Evolutionary conservation across 257 asterid genomes (phyloP).

Genomic region (Hygrophila difformis): DNA sequence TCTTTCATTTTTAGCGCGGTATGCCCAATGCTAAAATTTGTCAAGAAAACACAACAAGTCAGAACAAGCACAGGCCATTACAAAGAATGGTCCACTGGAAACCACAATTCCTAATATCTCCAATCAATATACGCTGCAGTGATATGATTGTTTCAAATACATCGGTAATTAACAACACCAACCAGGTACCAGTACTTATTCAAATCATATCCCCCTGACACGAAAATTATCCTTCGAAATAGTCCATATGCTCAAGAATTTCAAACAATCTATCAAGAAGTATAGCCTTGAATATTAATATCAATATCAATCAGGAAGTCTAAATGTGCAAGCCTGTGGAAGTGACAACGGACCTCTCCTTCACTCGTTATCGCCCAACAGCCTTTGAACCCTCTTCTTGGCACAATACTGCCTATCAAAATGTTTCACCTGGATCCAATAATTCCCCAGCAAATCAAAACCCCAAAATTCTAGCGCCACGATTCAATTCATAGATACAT

Average conservation of each 20-base stretch:
- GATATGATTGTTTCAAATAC: too few species aligned
- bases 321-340: constrained; percentile 63
- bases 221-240: too few species aligned
- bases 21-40: too few species aligned
- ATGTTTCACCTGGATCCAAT: constrained; percentile 65
- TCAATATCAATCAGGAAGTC: constrained; percentile 28
- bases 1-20: too few species aligned
- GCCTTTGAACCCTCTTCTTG: constrained; percentile 78
- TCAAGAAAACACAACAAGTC: too few species aligned
- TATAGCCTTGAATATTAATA: neutral
- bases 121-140: too few species aligned
- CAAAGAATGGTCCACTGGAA: too few species aligned
- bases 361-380: constrained; percentile 73
- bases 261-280: neutral
- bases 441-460: neutral
- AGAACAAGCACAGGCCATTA: too few species aligned
- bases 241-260: neutral
- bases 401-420: constrained; percentile 91
- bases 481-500: too few species aligned
- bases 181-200: too few species aligned
- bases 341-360: constrained; percentile 96
- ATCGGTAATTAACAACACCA: neutral
- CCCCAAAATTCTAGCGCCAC: neutral
- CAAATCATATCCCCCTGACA: too few species aligned
- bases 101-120: too few species aligned